Evolutionary conservation across 129 eudicot species (phyloP), one percentile per base, ranked within the genome.

Genomic region (Sambucus nigra): DNA sequence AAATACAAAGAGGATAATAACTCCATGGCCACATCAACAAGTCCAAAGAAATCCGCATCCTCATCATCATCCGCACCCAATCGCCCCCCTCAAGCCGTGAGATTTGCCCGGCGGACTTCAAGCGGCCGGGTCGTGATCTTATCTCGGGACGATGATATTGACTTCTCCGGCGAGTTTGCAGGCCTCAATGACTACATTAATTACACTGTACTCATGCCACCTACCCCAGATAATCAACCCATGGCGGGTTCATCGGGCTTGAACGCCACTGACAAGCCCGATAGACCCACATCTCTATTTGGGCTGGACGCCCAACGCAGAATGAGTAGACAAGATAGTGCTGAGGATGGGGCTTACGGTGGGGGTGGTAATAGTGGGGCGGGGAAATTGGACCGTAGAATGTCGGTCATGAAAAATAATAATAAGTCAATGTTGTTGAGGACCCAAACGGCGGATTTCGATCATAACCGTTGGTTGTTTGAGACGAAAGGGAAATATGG

Each of bases 401-500:
- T 78, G 66, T 78, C 93, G 3, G 24, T 72, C 11, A 50, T 69
- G 72, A 72, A 72, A 19, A 75, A 75, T 39, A 78, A 71, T 25
- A 88, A 84, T 16, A 88, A 84, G 53, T 80, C 93, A 0, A 71
- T 80, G 92, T 29, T 68, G 40, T 28, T 88, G 47, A 75, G 82
- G 73, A 74, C 69, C 73, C 94, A 75, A 24, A 75, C 97, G 2
- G 57, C 57, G 1, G 92, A 88, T 47, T 88, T 76, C 31, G 95
- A 84, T 71, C 97, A 88, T 22, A 87, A 88, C 18, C 79, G 86
- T 55, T 88, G 93, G 93, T 71, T 88, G 57, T 88, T 81, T 48
- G 93, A 88, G 49, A 81, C 93, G n/a, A 88, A 79, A 61, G 95
- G 97, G 5, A 89, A 67, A 64, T 89, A 89, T 17, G 97, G 97